phyloP scores from a whole-genome alignment of 2,329 filamentous ascomycete species.

The Pestalotiopsis sp. region DNA sequence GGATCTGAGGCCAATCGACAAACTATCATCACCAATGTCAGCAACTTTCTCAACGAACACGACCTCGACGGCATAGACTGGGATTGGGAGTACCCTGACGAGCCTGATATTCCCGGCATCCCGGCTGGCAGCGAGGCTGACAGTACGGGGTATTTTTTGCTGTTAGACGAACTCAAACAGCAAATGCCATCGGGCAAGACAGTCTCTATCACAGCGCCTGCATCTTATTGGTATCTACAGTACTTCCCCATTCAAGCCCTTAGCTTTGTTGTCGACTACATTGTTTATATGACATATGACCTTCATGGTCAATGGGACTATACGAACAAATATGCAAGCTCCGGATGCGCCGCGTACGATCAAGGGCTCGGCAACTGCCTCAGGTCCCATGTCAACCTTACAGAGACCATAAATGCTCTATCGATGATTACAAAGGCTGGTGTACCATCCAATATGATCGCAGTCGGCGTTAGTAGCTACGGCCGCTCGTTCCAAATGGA shows the following conservation, averaged over 20 bases:
- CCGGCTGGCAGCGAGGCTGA: conserved; percentile 23
- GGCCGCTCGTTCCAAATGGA: conserved; percentile 37
- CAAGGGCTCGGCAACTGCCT: conserved; percentile 36
- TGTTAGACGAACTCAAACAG: conserved; percentile 23
- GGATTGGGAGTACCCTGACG: conserved; percentile 18
- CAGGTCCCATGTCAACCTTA: conserved; percentile 37
- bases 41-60: conserved; percentile 34
- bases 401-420: conserved; percentile 27
- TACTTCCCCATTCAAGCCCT: conserved; percentile 29
- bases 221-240: conserved; percentile 33
- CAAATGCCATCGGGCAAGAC: conserved; percentile 23
- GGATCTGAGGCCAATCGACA: conserved; percentile 29
- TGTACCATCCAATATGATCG: conserved; percentile 30
- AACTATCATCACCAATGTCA: conserved; percentile 31
- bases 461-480: conserved; percentile 35
- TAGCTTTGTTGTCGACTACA: conserved; percentile 29
- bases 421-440: conserved; percentile 39
- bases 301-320: conserved; percentile 28
- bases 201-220: conserved; percentile 28
- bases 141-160: conserved; percentile 29
- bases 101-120: conserved; percentile 30
- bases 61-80: conserved; percentile 19
- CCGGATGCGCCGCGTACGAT: conserved; percentile 7
- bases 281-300: conserved; percentile 40
- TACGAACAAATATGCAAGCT: conserved; percentile 26